Evolutionary conservation across 768 basidiomycete genomes (phyloP), one percentile per base, ranked within the genome.

Genomic region (Pleurotus citrinopileatus): DNA sequence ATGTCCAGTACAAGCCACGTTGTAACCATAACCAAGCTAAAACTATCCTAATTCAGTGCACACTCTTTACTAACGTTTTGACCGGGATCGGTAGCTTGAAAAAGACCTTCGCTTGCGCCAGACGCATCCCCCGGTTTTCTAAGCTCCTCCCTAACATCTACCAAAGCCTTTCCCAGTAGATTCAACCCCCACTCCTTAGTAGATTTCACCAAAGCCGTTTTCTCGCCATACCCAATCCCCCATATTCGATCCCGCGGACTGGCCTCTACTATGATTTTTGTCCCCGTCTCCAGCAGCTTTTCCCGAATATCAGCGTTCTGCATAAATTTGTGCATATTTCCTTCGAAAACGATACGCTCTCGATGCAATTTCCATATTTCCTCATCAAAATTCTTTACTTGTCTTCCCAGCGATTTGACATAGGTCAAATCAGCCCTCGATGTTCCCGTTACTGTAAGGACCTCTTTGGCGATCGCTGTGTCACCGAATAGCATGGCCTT

Each of bases 231-330:
- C 20, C 83, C 82, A 52, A 86, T 76, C 0, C 82, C 84, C 83
- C 84, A 87, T n/a, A 85, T 80, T 55, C 73, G 63, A 62, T 86
- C 84, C 17, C 70, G 59, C 15, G 82, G 83, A 62, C 81, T 83
- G 20, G 83, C 81, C 63, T 85, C 85, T 0, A 80, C 81, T 28
- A 85, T 57, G 52, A 58, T 62, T 58, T 70, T 76, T 2, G 74
- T 68, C 34, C 79, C 79, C 1, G 83, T 85, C 15, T 42, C 73
- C 29, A 82, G 42, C 58, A 85, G 55, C 57, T 70, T 70, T 55
- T 56, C 53, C 54, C 61, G 64, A 59, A 82, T 50, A 42, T 71
- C 72, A 17, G 58, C 61, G 58, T 82, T 77, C 65, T 81, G 76
- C 32, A 65, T 50, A 63, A 84, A 85, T 65, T 85, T 87, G 61